Percentiles rank a stretch among this genome's conserved stretches.
Conservation (phyloP, 495 filamentous ascomycete genomes). For the Penicillium fimorum region DNA sequence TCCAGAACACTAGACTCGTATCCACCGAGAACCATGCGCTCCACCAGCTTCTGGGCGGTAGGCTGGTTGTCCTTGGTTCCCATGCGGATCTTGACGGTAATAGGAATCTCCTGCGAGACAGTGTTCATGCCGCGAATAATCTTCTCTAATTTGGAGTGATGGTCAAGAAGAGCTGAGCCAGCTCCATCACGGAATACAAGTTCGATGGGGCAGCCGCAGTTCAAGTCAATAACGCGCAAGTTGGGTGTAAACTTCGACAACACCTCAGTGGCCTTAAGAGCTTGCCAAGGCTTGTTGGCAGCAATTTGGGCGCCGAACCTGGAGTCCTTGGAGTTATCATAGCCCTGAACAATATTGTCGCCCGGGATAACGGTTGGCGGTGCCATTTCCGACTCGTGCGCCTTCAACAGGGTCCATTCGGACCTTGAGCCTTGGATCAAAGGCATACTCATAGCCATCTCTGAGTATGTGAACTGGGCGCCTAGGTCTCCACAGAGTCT, state of each 20-base stretch:
- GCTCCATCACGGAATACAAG: conserved; percentile 82
- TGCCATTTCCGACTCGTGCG: conserved; percentile 74
- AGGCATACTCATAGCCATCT: conserved; percentile 94
- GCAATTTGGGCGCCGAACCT: conserved; percentile 92
- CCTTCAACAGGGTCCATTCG: conserved; percentile 93
- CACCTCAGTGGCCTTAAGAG: conserved; percentile 80
- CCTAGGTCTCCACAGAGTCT: conserved; percentile 87
- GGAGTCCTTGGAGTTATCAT: conserved; percentile 77
- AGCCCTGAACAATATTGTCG: conserved; percentile 58
- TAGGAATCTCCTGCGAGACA: conserved; percentile 81
- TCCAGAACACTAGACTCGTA: conserved; percentile 57
- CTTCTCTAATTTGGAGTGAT: conserved; percentile 78
- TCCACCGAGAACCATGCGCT: conserved; percentile 78
- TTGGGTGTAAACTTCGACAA: conserved; percentile 72
- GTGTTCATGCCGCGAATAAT: conserved; percentile 94
- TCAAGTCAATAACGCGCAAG: conserved; percentile 86
- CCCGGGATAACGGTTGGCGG: conserved; percentile 56
- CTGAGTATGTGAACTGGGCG: conserved; percentile 91
- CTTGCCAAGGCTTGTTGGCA: conserved; percentile 83
- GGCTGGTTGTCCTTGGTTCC: conserved; percentile 78
- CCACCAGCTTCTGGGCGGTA: conserved; percentile 74
- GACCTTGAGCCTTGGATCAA: conserved; percentile 85
- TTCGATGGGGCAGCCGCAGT: conserved; percentile 96
- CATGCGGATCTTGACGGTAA: conserved; percentile 92
- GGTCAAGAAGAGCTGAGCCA: conserved; percentile 91